A percentile compares a stretch with the other conserved stretches of the same genome.
phyloP scores from a whole-genome alignment of 495 filamentous ascomycete genomes.

The Daldinia caldariorum region DNA sequence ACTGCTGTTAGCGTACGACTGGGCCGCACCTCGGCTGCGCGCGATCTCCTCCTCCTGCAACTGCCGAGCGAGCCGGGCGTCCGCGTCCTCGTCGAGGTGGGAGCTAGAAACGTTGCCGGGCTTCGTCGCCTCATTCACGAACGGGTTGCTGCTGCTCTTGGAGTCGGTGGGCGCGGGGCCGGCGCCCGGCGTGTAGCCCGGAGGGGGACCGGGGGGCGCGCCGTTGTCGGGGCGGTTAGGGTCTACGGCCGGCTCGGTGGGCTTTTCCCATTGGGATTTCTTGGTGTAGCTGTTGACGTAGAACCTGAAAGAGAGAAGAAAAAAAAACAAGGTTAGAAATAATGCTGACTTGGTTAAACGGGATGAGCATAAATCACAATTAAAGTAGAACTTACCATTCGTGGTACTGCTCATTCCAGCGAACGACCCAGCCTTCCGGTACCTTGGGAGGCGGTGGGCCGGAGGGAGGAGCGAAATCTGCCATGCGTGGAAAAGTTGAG shows the following conservation, averaged over 20 bases:
- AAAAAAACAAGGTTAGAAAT: background rate
- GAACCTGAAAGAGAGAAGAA: constrained; percentile 65
- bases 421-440: constrained; percentile 87
- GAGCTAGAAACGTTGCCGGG: constrained; percentile 28
- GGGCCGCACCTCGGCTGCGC: constrained; percentile 59
- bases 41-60: constrained; percentile 86
- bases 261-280: constrained; percentile 86
- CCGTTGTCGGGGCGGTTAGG: constrained; percentile 47
- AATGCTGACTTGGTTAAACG: background rate
- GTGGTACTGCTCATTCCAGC: constrained; percentile 77
- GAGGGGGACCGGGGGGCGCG: constrained; percentile 66
- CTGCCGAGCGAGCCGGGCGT: constrained; percentile 77
- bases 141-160: constrained; percentile 63
- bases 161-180: constrained; percentile 61
- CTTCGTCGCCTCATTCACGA: constrained; percentile 70
- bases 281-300: constrained; percentile 88
- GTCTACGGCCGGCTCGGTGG: constrained; percentile 68
- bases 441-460: constrained; percentile 89
- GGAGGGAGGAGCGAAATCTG: constrained; percentile 72
- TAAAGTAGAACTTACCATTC: constrained; percentile 69
- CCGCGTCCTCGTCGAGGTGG: constrained; percentile 64
- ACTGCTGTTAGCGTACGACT: constrained; percentile 55
- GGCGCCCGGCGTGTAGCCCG: constrained; percentile 66
- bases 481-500: constrained; percentile 53
- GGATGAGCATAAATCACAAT: background rate